phyloP scores from a whole-genome alignment of 495 filamentous ascomycete genomes.

The Aspergillus bridgeri region DNA sequence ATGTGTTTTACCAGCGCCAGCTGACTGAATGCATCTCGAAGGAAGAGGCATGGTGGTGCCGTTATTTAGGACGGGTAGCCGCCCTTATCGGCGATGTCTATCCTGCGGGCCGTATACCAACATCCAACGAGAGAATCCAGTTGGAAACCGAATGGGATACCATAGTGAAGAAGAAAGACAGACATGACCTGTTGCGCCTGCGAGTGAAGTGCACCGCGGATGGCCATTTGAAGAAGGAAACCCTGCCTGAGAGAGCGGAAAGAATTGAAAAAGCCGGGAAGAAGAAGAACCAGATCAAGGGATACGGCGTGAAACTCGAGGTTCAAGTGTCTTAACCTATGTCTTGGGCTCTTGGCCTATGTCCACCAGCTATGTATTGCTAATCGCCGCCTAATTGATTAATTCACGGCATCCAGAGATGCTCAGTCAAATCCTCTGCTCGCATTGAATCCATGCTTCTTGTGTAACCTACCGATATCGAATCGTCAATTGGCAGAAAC shows the following conservation, averaged over 20 bases:
- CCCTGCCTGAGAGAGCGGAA: conserved; percentile 34
- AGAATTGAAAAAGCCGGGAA: conserved; percentile 56
- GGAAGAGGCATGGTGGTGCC: conserved; percentile 54
- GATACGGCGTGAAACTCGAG: conserved; percentile 23
- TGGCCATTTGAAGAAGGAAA: conserved; percentile 18
- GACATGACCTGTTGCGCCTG: conserved; percentile 27
- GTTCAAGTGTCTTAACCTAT: conserved; percentile 9
- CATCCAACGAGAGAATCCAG: conserved; percentile 23
- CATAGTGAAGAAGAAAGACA: conserved; percentile 22
- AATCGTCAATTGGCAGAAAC: too few species aligned
- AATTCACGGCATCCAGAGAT: too few species aligned
- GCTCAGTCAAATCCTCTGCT: too few species aligned
- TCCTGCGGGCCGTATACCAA: conserved; percentile 46
- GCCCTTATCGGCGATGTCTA: conserved; percentile 49
- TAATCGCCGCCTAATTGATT: too few species aligned
- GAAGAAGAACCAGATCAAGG: conserved; percentile 53
- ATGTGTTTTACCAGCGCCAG: conserved; percentile 37
- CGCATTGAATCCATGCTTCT: too few species aligned
- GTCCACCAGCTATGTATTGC: too few species aligned
- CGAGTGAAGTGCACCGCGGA: conserved; percentile 26
- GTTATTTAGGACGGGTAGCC: conserved; percentile 54
- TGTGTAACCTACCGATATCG: too few species aligned
- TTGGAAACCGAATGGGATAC: conserved; percentile 32
- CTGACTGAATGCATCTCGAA: conserved; percentile 40
- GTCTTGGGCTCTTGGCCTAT: too few species aligned